phyloP scores from a whole-genome alignment of 441 rosid genomes.

The Erysimum cheiri region DNA sequence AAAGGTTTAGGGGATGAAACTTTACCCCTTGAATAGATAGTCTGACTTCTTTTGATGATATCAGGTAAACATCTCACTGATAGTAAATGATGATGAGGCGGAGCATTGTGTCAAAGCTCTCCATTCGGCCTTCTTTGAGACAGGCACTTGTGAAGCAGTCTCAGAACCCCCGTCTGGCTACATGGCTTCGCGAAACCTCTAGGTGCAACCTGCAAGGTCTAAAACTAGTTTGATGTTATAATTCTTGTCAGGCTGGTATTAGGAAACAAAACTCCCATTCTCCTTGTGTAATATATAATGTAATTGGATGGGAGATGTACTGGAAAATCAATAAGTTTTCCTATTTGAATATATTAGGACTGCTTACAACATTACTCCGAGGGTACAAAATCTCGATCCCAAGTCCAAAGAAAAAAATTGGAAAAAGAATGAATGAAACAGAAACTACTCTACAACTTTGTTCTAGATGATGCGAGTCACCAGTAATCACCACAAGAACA shows the following conservation, averaged over 20 bases:
- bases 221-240: constrained; percentile 11
- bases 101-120: constrained; percentile 84
- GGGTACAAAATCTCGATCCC: neutral
- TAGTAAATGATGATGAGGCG: constrained; percentile 78
- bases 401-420: neutral
- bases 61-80: constrained; percentile 87
- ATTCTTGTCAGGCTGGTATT: neutral
- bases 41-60: constrained; percentile 11
- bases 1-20: neutral
- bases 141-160: constrained; percentile 12
- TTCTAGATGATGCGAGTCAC: constrained; percentile 41
- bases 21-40: constrained; percentile 1
- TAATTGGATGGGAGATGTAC: constrained; percentile 24
- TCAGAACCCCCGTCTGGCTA: neutral
- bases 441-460: constrained; percentile 1
- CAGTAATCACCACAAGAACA: constrained; percentile 88
- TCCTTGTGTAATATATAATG: constrained; percentile 22
- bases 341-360: constrained; percentile 7
- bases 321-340: constrained; percentile 28
- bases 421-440: neutral
- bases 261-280: constrained; percentile 27
- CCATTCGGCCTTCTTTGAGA: constrained; percentile 71
- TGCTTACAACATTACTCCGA: neutral
- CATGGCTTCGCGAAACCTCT: constrained; percentile 8
- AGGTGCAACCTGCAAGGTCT: constrained; percentile 14